Evolutionary conservation across 305 asterid species (phyloP), one percentile per base, ranked within the genome.

Genomic region (Lippia alba): DNA sequence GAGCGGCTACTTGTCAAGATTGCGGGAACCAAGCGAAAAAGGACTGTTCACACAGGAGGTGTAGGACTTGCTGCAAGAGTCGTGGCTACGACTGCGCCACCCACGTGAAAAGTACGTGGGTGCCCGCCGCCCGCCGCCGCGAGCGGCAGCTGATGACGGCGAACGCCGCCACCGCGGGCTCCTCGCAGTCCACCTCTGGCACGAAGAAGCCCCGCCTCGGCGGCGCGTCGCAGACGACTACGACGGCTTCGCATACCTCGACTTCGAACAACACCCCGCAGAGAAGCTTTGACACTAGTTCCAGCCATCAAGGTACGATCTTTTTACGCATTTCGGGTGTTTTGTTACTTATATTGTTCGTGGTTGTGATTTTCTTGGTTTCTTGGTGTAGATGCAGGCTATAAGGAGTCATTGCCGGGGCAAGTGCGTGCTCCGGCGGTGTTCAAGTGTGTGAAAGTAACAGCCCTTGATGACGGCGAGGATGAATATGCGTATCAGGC

Each of bases 1-100:
- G 83, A 12, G 67, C 79, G 0, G 45, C 84, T 0, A 78, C 88
- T 4, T 86, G 96, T 53, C 91, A 83, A 61, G 96, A 89, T 56
- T 89, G 96, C 61, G 93, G 96, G 2, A 89, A 89, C 64, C 96
- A 89, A 65, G 92, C 96, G 1, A 89, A 89, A 64, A 89, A 86
- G 62, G 92, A 86, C 69, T 89, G 96, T 41, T 10, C 67, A 8
- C 86, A 83, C 62, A 57, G 85, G 41, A 80, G 96, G 50, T 89
- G 96, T 46, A 75, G 96, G 58, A 83, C 93, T 55, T 89, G 96
- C 46, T 89, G 96, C 12, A 85, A 84, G 55, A 89, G 89, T 66
- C 74, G 96, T 71, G 93, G 93, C 17, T 80, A 79, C 51, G 88
- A 85, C 12, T 89, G 96, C 41, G 16, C 80, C 2, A 89, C 96